Evolutionary conservation across 371 early-diverging fungal genomes (phyloP), one percentile per base, ranked within the genome.

Genomic region (Actinomortierella wolfii): DNA sequence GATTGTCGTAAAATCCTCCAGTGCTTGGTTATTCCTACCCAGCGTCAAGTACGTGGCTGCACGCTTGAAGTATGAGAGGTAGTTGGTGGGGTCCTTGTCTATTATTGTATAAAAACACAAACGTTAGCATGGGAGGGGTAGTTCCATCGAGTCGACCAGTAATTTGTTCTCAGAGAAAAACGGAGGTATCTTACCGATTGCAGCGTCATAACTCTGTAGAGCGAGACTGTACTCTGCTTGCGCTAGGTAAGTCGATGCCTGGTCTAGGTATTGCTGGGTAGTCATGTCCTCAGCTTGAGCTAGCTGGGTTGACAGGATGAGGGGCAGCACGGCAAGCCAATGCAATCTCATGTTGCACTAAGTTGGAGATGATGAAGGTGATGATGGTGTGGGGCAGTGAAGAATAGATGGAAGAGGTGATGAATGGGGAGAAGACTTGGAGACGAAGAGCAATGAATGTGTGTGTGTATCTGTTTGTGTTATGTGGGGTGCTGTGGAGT

Each of bases 21-120:
- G 67, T 1, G 97, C 96, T 25, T 84, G 81, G 23, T 76, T 64
- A 51, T 83, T 84, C 50, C 87, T 84, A 25, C 92, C 94, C 34
- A 94, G 61, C 13, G 88, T 83, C 34, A 96, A 71, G 53, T 92
- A 89, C 2, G 93, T 89, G n/a, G 92, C 87, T 0, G 96, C 96
- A 53, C 96, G 85, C 62, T 91, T 89, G 69, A 89, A 96, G 79
- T 89, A 92, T 13, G 89, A 83, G 17, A 90, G 61, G 62, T 94
- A 92, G 79, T 93, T 89, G 44, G 78, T 76, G n/a, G 93, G 90
- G 59, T 94, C 93, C 51, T 74, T 66, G 29, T 79, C 90, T 80
- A 82, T n/a, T n/a, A n/a, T n/a, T n/a, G n/a, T n/a, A n/a, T n/a
- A n/a, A n/a, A n/a, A 39, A 34, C 0, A 20, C 11, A 17, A 24